A percentile compares a stretch with the other conserved stretches of the same genome.
Evolutionary conservation across 306 rosid genomes (phyloP).

Genomic region (Malus sieversii): DNA sequence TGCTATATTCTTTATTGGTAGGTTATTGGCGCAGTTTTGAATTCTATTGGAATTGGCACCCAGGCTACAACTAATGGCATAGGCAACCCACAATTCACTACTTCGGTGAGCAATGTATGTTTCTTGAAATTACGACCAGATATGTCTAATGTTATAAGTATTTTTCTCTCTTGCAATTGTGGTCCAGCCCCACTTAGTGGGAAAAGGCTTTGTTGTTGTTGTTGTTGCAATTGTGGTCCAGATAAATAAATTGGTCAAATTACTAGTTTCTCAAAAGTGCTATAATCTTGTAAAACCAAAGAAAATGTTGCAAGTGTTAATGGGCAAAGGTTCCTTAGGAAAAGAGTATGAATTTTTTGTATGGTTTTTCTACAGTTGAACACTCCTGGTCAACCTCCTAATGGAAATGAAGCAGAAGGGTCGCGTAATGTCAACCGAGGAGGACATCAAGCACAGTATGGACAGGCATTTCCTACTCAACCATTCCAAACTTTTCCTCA

Average conservation of each 20-base stretch:
- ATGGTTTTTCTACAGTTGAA: conserved; percentile 23
- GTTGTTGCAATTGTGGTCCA: background rate
- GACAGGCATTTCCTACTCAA: conserved; percentile 55
- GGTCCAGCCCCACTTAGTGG: background rate
- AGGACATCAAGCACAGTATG: conserved; percentile 59
- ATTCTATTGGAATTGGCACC: conserved; percentile 73
- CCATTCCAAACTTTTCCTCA: conserved; percentile 66
- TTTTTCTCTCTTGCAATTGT: background rate
- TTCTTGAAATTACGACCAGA: conserved; percentile 8
- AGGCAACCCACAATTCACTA: conserved; percentile 37
- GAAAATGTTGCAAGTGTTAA: background rate
- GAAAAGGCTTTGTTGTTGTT: too few relatives aligned
- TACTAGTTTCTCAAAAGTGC: background rate
- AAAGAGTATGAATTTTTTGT: background rate
- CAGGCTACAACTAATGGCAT: conserved; percentile 44
- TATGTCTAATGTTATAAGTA: background rate
- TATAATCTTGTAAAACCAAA: background rate
- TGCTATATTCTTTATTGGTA: conserved; percentile 21
- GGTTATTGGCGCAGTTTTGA: conserved; percentile 92
- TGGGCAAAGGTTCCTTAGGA: background rate
- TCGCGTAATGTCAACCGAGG: conserved; percentile 26
- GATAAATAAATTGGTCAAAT: background rate
- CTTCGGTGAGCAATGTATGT: conserved; percentile 40
- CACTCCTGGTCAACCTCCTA: conserved; percentile 41
- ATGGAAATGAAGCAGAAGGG: conserved; percentile 54